Conservation (phyloP, 108 stramenopile genomes). For the Conticribra weissflogii region DNA sequence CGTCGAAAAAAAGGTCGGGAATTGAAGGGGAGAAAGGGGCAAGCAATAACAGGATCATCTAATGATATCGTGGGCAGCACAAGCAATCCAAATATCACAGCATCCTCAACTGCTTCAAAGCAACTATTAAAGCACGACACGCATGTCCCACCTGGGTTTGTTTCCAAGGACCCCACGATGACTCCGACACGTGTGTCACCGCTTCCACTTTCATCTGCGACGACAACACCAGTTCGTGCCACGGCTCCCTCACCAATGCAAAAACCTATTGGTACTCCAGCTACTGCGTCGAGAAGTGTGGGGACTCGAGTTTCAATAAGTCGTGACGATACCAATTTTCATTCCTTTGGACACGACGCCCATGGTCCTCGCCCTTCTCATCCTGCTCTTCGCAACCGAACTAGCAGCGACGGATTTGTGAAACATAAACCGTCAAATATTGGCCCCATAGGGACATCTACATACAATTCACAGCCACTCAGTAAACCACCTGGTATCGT, state of each 20-base stretch:
- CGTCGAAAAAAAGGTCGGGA: conserved; percentile 14
- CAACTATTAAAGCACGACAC: neutral
- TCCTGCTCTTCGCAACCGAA: conserved; percentile 6
- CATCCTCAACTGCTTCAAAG: neutral
- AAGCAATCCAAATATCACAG: neutral
- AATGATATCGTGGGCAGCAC: neutral
- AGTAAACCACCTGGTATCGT: conserved; percentile 13
- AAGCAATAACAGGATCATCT: neutral
- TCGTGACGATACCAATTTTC: neutral
- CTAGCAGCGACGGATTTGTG: conserved; percentile 8
- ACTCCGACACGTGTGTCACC: conserved; percentile 13
- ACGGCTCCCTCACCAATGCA: neutral
- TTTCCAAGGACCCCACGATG: conserved; percentile 10
- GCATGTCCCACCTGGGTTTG: conserved; percentile 12
- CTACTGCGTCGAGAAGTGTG: neutral
- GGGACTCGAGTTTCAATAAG: neutral
- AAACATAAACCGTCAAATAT: neutral
- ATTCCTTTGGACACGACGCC: neutral
- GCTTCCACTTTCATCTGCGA: neutral
- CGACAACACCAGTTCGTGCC: neutral
- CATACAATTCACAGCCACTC: neutral
- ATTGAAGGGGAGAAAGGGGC: neutral
- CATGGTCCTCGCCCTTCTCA: neutral
- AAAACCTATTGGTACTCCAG: conserved; percentile 13
- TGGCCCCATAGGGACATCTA: neutral